phyloP scores from a whole-genome alignment of 768 basidiomycete genomes.

The Gymnopilus junonius region DNA sequence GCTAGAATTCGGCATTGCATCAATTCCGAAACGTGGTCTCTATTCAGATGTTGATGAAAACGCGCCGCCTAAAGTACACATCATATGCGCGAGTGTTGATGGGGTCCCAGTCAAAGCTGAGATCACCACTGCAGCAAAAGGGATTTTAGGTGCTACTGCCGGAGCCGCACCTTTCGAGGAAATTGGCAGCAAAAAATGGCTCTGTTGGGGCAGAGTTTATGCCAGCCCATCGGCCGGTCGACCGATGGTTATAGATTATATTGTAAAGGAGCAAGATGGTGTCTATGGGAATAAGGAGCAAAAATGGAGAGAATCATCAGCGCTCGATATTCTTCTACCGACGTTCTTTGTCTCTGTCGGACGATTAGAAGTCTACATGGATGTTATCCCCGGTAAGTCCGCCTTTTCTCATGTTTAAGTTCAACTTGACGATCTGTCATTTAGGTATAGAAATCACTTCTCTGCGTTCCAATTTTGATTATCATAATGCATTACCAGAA shows the following conservation, averaged over 20 bases:
- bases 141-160: conserved; percentile 35
- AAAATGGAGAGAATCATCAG: conserved; percentile 31
- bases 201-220: conserved; percentile 67
- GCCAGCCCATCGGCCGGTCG: conserved; percentile 56
- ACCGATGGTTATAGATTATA: conserved; percentile 64
- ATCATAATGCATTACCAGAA: conserved; percentile 46
- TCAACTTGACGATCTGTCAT: conserved; percentile 9
- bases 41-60: conserved; percentile 17
- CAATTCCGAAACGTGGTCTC: conserved; percentile 16
- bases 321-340: conserved; percentile 58
- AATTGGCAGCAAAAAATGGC: conserved; percentile 61
- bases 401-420: conserved; percentile 7
- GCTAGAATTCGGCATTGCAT: conserved; percentile 76
- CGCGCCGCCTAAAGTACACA: conserved; percentile 49
- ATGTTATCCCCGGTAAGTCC: conserved; percentile 53
- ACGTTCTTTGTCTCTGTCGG: conserved; percentile 76
- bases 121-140: conserved; percentile 45
- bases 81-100: conserved; percentile 64
- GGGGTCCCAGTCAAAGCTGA: conserved; percentile 69
- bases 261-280: conserved; percentile 46
- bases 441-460: conserved; percentile 47
- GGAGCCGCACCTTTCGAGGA: conserved; percentile 53
- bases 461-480: conserved; percentile 58
- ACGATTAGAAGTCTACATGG: conserved; percentile 64
- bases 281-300: conserved; percentile 38